A percentile compares a stretch with the other conserved stretches of the same genome.
These are phyloP conservation scores for Aspergillus sclerotialis DNA, from an alignment of 2,329 filamentous ascomycete genomes.

Conservation along the genomic window DNA sequence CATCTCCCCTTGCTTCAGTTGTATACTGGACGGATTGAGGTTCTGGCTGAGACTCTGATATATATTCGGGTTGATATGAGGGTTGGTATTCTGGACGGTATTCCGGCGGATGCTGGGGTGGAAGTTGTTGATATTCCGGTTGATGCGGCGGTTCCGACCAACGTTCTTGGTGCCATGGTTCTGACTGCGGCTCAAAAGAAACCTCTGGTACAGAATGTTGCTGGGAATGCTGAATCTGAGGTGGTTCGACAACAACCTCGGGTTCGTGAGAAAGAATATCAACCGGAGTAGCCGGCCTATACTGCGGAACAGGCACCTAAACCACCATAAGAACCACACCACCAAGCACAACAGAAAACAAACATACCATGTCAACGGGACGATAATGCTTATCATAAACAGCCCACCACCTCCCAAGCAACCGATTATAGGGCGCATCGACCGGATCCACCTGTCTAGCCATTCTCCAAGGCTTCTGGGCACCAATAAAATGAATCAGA, in stretches of 20 bases:
- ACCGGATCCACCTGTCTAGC: conserved; percentile 34
- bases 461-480: conserved; percentile 79
- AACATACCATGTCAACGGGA: conserved; percentile 16
- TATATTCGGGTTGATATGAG: not conserved
- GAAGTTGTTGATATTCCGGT: not conserved
- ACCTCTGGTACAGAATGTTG: not conserved
- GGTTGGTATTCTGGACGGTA: not conserved
- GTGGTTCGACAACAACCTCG: not conserved
- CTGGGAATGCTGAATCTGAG: not conserved
- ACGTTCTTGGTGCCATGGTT: not conserved
- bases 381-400: conserved; percentile 85
- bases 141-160: not conserved
- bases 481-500: conserved; percentile 90
- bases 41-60: not conserved
- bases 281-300: not conserved
- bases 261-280: not conserved
- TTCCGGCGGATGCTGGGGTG: not conserved
- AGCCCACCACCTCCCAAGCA: conserved; percentile 86
- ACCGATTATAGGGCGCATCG: conserved; percentile 62
- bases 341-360: not conserved
- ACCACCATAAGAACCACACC: not conserved
- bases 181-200: conserved; percentile 1
- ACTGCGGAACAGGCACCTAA: not conserved
- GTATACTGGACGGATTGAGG: conserved; percentile 3
- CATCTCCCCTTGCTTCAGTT: not conserved